Evolutionary conservation across 129 eudicot species (phyloP).

Genomic region (Arctium lappa): DNA sequence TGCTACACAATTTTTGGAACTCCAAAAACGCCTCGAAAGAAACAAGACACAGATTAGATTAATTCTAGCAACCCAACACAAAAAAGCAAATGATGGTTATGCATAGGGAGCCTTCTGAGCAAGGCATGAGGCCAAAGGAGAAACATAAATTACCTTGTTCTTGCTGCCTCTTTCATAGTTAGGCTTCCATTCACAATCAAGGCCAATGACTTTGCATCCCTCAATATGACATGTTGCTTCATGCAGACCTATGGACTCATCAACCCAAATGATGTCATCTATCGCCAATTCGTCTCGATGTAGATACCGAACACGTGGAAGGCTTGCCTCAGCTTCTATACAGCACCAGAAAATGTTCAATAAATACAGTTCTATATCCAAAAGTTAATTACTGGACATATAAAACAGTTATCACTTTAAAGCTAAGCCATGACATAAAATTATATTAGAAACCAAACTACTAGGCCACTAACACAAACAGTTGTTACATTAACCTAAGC

Average conservation of each 20-base stretch:
- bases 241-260: slow-evolving; percentile 52
- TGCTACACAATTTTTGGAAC: background rate
- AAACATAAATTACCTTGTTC: slow-evolving; percentile 55
- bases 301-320: slow-evolving; percentile 47
- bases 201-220: slow-evolving; percentile 81
- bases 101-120: background rate
- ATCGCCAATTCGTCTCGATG: slow-evolving; percentile 60
- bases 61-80: background rate
- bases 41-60: background rate
- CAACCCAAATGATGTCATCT: slow-evolving; percentile 87
- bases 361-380: background rate
- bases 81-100: background rate
- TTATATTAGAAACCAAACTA: background rate
- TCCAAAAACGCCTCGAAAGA: background rate
- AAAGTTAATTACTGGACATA: background rate
- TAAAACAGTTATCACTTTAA: background rate
- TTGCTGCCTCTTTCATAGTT: slow-evolving; percentile 69
- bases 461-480: background rate
- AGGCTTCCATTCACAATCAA: slow-evolving; percentile 99
- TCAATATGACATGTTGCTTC: slow-evolving; percentile 69
- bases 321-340: slow-evolving; percentile 59
- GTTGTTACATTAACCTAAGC: background rate
- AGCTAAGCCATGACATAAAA: background rate
- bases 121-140: background rate
- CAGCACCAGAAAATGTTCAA: slow-evolving; percentile 1